Base-by-base conservation (phyloP, 495 filamentous ascomycete species). In the Xylaria venustula region DNA sequence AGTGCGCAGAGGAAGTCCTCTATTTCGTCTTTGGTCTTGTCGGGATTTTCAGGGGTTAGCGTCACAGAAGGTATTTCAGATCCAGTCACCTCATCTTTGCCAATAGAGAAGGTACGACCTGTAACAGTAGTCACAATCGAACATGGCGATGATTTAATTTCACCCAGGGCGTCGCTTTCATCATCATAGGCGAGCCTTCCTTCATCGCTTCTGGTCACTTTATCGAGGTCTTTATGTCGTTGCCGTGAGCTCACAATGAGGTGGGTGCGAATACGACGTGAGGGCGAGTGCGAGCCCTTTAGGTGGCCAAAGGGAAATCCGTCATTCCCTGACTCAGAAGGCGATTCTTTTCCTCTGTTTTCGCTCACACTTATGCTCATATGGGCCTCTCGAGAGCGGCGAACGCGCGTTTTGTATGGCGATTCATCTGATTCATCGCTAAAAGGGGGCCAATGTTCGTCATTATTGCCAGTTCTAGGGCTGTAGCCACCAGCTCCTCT, bases 171-270 rank as follows among this genome's bases (percentile, higher is more conserved):
- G 15, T 60, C 47, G 36, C 48, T 49, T 11, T 60, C 54, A 32
- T 69, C 58, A 26, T 70, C 58, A 25, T 66, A 70, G 6, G 60
- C 55, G 51, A 70, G 65, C 53, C 68, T 68, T 1, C 68, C 68
- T 41, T 66, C 58, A 2, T 59, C 28, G 9, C 5, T 40, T 9
- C 7, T 42, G 26, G 1, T 48, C 23, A 47, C 19, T 12, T 41
- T 50, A 11, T 49, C 47, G 7, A 60, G 41, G 51, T 58, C 22
- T 25, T 47, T 17, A 20, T 26, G 23, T 6, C 37, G 17, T 23
- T 54, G 48, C 5, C 22, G 22, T 4, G 14, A 3, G 44, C 23
- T 54, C 55, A 37, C 20, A 6, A 15, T 1, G 9, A 11, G 25
- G n/a, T 19, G 30, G 7, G 45, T 48, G 44, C 19, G 20, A 19